phyloP scores from a whole-genome alignment of 768 basidiomycete species.

The Hydnomerulius pinastri region DNA sequence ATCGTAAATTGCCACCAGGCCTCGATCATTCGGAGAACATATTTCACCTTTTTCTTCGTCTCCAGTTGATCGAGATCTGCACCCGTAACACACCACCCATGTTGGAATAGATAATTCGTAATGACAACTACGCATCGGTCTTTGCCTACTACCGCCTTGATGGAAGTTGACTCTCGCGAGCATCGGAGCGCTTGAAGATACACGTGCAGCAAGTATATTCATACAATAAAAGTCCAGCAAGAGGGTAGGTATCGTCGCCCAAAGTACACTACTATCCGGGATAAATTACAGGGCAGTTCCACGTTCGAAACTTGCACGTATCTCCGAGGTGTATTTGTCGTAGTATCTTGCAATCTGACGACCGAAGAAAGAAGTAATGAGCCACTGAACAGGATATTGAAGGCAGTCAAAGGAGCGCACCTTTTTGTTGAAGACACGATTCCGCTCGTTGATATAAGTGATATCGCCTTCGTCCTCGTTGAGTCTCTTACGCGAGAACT shows the following conservation, averaged over 20 bases:
- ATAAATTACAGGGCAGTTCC: constrained; percentile 80
- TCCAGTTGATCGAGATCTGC: background rate
- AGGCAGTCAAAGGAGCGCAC: constrained; percentile 35
- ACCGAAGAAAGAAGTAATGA: background rate
- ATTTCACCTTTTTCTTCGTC: background rate
- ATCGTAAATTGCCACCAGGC: background rate
- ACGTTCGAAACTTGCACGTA: constrained; percentile 96
- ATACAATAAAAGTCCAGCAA: constrained; percentile 11
- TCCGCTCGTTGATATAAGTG: constrained; percentile 99
- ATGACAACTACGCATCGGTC: too few species aligned
- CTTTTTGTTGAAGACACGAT: constrained; percentile 98
- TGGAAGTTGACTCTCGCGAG: too few species aligned
- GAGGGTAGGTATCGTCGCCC: constrained; percentile 3
- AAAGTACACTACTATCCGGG: constrained; percentile 4
- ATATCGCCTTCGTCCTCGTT: constrained; percentile 96
- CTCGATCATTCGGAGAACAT: background rate
- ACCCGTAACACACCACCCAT: too few species aligned
- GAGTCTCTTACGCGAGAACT: constrained; percentile 84
- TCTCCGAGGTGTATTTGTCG: constrained; percentile 96
- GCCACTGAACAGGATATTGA: background rate
- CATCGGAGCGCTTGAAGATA: background rate
- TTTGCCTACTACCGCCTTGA: too few species aligned
- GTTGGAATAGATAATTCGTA: too few species aligned
- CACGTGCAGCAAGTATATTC: background rate
- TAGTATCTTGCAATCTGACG: constrained; percentile 92